A percentile compares a stretch with the other conserved stretches of the same genome.
phyloP scores from a whole-genome alignment of 257 asterid species.

The Parsonsia alboflavescens region DNA sequence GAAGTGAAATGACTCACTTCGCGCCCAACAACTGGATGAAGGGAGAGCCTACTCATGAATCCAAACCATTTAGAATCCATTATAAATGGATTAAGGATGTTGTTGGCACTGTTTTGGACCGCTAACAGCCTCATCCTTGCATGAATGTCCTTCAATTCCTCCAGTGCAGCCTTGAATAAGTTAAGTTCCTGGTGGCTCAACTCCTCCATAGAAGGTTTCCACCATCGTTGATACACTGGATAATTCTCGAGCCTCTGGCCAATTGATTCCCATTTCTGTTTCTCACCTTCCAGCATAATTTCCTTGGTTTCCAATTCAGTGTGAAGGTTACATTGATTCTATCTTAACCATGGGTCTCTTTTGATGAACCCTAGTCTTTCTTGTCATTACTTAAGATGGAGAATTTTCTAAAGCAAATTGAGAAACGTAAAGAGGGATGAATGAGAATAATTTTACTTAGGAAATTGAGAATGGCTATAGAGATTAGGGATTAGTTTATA shows the following conservation, averaged over 20 bases:
- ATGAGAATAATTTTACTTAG: background rate
- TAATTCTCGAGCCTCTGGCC: background rate
- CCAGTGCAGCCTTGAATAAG: conserved; percentile 6
- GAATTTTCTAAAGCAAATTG: background rate
- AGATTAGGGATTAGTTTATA: background rate
- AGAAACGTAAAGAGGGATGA: background rate
- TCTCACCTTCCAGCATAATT: background rate
- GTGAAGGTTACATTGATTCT: conserved; percentile 34
- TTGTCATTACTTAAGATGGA: background rate
- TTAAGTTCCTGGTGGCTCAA: conserved; percentile 24
- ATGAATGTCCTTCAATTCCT: conserved; percentile 14
- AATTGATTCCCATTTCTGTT: background rate
- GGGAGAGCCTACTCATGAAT: too few relatives aligned
- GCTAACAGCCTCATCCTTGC: conserved; percentile 2
- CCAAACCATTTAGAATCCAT: background rate
- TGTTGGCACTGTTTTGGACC: conserved; percentile 3
- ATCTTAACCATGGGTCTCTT: conserved; percentile 39
- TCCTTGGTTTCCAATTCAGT: conserved; percentile 12
- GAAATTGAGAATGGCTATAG: background rate
- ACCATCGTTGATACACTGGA: conserved; percentile 23
- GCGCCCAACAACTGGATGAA: too few relatives aligned
- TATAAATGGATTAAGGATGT: background rate
- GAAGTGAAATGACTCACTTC: too few relatives aligned
- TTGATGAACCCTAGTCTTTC: conserved; percentile 36
- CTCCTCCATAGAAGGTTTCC: conserved; percentile 29